Percentiles rank a stretch among this genome's conserved stretches.
phyloP scores from a whole-genome alignment of 2,329 filamentous ascomycete species.

The Paecilomyces dactylethromorphus region DNA sequence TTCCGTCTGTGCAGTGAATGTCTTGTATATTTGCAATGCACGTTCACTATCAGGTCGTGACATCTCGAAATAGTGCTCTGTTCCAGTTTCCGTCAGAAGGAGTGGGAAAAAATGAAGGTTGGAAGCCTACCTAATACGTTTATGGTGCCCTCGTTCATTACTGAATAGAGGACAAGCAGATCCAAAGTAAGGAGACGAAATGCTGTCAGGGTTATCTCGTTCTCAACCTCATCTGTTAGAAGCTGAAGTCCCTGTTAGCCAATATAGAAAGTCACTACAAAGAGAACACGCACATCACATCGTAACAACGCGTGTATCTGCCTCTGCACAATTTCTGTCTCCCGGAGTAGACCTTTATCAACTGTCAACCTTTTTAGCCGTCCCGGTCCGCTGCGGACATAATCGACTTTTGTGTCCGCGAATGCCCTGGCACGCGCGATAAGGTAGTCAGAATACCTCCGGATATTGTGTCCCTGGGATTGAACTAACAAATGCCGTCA shows the following conservation, averaged over 20 bases:
- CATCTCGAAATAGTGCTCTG: conserved; percentile 98
- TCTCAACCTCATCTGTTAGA: conserved; percentile 80
- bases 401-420: conserved; percentile 79
- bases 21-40: conserved; percentile 85
- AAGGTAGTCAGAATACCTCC: conserved; percentile 84
- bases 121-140: conserved; percentile 73
- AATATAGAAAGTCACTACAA: background rate
- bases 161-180: conserved; percentile 81
- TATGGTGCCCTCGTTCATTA: conserved; percentile 94
- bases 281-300: conserved; percentile 65
- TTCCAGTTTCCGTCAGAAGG: conserved; percentile 1
- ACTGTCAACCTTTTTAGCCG: conserved; percentile 79
- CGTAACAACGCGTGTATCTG: conserved; percentile 80
- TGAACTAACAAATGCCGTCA: conserved; percentile 58
- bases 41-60: conserved; percentile 88
- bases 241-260: conserved; percentile 49
- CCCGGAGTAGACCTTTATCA: conserved; percentile 84
- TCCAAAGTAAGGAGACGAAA: conserved; percentile 89
- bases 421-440: conserved; percentile 75
- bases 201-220: conserved; percentile 91
- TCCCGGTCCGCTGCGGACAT: conserved; percentile 75
- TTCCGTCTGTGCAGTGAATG: conserved; percentile 86
- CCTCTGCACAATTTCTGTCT: conserved; percentile 84
- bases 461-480: conserved; percentile 90
- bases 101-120: background rate